Base-by-base conservation (phyloP, 805 yeast species). In the Pichia insulana region DNA sequence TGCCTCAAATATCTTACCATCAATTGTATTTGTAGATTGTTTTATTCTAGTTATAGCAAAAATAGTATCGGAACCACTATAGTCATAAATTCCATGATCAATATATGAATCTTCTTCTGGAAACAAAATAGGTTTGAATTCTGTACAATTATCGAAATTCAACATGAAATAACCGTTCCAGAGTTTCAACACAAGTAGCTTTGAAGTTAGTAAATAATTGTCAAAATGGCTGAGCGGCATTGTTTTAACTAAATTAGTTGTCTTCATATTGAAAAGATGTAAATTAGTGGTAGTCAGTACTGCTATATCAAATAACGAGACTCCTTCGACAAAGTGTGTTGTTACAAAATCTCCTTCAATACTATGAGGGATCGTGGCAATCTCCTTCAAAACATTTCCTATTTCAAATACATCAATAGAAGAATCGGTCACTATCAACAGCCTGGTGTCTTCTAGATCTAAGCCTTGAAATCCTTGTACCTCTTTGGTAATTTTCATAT, bases 261-360 rank as follows among this genome's bases (percentile, higher is more conserved):
- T 19, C 7, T 36, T 39, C 15, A 35, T 11, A 18, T 47, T 43
- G 19, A 50, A 57, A 10, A 59, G 42, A n/a, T 49, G 46, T 25
- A 59, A 37, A 1, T 55, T 51, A 13, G 39, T 39, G 2, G 51
- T 32, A 7, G 62, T 54, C 22, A 59, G 42, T 22, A 58, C 50
- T 1, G 50, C 53, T 36, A 57, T 42, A 43, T 54, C 55, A 28
- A 46, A 53, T 20, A 28, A 27, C 10, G 40, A 7, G 10, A 33
- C 37, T 26, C 40, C 45, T 6, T 36, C 38, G 3, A 53, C 39
- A 34, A 56, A 58, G 30, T 48, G 51, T 10, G 59, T 42, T 5
- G 44, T 34, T 7, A 50, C 34, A 15, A 56, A 42, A 8, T 40
- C 38, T 8, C 51, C 56, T 16, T 46, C 46, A 20, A 45, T 39